These are phyloP conservation scores for Ogataea haglerorum DNA, from an alignment of 805 yeast genomes.

Conservation along the genomic window DNA sequence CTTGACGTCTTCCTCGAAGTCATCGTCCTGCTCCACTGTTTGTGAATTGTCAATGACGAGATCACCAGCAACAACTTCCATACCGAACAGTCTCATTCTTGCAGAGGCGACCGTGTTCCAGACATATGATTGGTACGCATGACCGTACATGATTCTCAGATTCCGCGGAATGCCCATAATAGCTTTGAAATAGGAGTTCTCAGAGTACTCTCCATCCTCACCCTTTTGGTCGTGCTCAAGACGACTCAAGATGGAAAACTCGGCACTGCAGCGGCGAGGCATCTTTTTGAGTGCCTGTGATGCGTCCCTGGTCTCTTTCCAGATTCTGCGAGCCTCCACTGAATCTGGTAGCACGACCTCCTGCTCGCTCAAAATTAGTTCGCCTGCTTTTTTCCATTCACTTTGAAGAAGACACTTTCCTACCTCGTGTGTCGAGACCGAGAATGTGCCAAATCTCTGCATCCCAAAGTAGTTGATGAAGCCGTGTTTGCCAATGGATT, in stretches of 20 bases:
- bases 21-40: constrained; percentile 31
- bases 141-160: constrained; percentile 90
- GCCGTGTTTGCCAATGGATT: constrained; percentile 61
- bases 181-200: constrained; percentile 67
- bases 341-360: constrained; percentile 81
- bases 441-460: constrained; percentile 97
- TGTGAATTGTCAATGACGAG: constrained; percentile 41
- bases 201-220: constrained; percentile 43
- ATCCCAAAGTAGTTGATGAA: constrained; percentile 95
- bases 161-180: constrained; percentile 89
- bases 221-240: constrained; percentile 50
- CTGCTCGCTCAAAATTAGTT: constrained; percentile 79
- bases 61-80: constrained; percentile 74
- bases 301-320: constrained; percentile 75
- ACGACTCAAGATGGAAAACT: constrained; percentile 62
- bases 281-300: constrained; percentile 59
- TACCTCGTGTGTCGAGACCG: constrained; percentile 83
- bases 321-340: constrained; percentile 72
- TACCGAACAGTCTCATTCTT: constrained; percentile 69
- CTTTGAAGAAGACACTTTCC: constrained; percentile 70
- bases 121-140: constrained; percentile 93
- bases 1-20: constrained; percentile 69
- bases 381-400: constrained; percentile 79
- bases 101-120: constrained; percentile 88
- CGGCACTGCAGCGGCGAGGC: constrained; percentile 91